Evolutionary conservation across 306 rosid species (phyloP).

Genomic region (Ziziphus jujuba): DNA sequence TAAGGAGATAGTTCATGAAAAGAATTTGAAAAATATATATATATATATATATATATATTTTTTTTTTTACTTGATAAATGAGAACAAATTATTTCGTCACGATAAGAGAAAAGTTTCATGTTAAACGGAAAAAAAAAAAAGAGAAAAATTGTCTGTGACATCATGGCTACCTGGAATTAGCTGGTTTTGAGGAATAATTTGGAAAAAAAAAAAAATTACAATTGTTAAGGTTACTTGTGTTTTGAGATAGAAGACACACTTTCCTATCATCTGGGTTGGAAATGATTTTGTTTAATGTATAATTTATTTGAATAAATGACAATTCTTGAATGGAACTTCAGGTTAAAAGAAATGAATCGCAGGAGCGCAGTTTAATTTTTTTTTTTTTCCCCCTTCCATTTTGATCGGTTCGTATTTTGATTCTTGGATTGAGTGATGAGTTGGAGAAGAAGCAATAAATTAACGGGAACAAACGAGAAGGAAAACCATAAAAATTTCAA

Average conservation of each 20-base stretch:
- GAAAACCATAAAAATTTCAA: too few relatives aligned
- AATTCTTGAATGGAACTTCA: background rate
- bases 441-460: background rate
- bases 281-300: background rate
- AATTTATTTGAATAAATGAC: background rate
- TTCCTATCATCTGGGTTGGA: background rate
- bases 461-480: too few relatives aligned
- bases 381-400: too few relatives aligned
- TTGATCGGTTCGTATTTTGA: background rate
- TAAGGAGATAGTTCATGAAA: too few relatives aligned
- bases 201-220: background rate
- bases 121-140: too few relatives aligned
- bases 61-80: too few relatives aligned
- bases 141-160: background rate
- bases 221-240: too few relatives aligned
- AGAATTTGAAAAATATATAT: too few relatives aligned
- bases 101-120: too few relatives aligned
- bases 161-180: background rate
- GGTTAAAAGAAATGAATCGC: background rate
- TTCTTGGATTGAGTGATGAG: background rate
- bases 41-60: too few relatives aligned
- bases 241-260: background rate
- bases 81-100: too few relatives aligned
- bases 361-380: background rate
- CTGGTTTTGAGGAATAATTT: conserved; percentile 1